Evolutionary conservation across 306 rosid species (phyloP).

Genomic region (Acacia confusa): DNA sequence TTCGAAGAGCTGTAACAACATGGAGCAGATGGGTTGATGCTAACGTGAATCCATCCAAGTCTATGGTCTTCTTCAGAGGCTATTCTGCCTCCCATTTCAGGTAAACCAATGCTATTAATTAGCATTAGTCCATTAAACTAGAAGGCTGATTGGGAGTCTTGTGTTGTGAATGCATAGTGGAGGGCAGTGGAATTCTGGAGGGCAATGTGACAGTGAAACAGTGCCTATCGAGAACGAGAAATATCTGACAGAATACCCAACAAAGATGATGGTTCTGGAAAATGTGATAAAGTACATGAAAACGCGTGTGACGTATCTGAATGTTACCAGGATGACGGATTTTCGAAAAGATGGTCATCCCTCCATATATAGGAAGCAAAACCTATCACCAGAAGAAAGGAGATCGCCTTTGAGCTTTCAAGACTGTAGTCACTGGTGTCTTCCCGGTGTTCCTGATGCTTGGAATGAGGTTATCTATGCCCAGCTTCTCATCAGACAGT

Average conservation of each 20-base stretch:
- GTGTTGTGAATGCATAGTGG: conserved; percentile 63
- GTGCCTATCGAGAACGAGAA: conserved; percentile 73
- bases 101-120: conserved; percentile 32
- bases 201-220: conserved; percentile 77
- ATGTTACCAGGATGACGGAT: conserved; percentile 88
- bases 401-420: conserved; percentile 65
- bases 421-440: conserved; percentile 99
- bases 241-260: conserved; percentile 62
- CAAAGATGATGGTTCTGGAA: conserved; percentile 79
- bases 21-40: conserved; percentile 95
- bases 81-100: conserved; percentile 95
- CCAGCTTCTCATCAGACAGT: conserved; percentile 55
- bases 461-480: conserved; percentile 92
- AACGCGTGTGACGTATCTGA: conserved; percentile 69
- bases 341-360: conserved; percentile 97
- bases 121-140: conserved; percentile 4
- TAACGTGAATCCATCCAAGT: conserved; percentile 66
- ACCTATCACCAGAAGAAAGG: conserved; percentile 54
- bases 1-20: conserved; percentile 86
- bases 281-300: conserved; percentile 76
- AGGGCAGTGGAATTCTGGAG: conserved; percentile 98
- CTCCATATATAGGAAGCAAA: conserved; percentile 76
- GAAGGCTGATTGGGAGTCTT: conserved; percentile 16
- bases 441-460: conserved; percentile 89
- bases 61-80: conserved; percentile 80